These are phyloP conservation scores for Somion occarium DNA, from an alignment of 1,284 basidiomycete genomes.

Conservation along the genomic window DNA sequence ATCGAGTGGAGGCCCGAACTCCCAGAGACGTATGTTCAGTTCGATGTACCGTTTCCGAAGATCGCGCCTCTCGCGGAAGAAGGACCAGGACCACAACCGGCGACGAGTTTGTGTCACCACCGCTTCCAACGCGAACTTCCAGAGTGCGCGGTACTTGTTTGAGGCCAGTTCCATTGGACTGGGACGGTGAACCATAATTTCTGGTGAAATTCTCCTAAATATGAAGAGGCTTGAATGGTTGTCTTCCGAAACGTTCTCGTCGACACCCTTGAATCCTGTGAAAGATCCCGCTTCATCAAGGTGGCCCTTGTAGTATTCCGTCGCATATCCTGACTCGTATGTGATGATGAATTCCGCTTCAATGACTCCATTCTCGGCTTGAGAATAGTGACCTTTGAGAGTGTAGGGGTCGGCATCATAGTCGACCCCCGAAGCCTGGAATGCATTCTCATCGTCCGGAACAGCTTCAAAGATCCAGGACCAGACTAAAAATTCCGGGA, in stretches of 20 bases:
- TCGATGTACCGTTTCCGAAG: conserved; percentile 7
- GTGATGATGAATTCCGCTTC: neutral
- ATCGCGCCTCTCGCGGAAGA: conserved; percentile 12
- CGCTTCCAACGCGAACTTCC: conserved; percentile 14
- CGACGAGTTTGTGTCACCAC: conserved; percentile 13
- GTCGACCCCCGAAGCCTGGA: conserved; percentile 10
- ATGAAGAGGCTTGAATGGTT: neutral
- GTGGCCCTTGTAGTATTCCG: conserved; percentile 2
- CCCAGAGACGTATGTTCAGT: conserved; percentile 11
- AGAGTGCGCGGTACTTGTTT: conserved; percentile 4
- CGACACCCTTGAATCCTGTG: neutral
- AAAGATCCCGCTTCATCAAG: neutral
- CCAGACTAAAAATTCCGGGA: conserved; percentile 13
- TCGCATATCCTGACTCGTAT: neutral
- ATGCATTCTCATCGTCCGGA: conserved; percentile 5
- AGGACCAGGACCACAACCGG: conserved; percentile 12
- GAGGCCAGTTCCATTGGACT: conserved; percentile 1
- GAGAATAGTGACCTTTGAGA: neutral
- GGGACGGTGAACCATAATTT: conserved; percentile 2
- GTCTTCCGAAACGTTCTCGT: neutral
- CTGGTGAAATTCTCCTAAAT: neutral
- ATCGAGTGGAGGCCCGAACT: conserved; percentile 10
- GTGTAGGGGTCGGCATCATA: conserved; percentile 5
- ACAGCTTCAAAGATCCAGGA: conserved; percentile 11
- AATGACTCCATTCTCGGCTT: conserved; percentile 4